Base-by-base conservation (phyloP, 2,329 filamentous ascomycete genomes). In the Cytospora piceicola region DNA sequence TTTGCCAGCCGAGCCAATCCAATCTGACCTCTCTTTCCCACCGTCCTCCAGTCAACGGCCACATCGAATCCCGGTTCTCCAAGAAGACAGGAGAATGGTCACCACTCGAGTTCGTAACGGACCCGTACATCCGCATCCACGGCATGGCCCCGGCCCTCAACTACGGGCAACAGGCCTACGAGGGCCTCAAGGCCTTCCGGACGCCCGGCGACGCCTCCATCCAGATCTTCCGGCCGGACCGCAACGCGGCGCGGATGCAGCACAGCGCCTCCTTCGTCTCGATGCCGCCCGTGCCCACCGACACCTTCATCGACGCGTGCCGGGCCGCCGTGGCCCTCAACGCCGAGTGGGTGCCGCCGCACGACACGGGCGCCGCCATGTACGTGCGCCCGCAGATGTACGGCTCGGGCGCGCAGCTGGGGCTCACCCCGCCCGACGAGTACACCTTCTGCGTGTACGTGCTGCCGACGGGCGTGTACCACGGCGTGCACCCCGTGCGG, bases 101-200 rank as follows among this genome's bases (percentile, higher is more conserved):
- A 0, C 77, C 88, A 17, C 93, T 92, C 30, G 81, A 85, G 69
- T 96, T 96, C 79, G 88, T 97, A 68, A 79, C 87, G 67, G 92
- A 94, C 72, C 94, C 94, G 8, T 94, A 85, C 81, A 87, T 98
- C 72, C 89, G 89, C 70, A 88, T 98, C 75, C 94, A 98, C 79
- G 95, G 94, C 77, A 95, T 99, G 92, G 90, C 94, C 0, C 94
- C 95, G 0, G 94, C 88, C 53, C 87, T 98, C 70, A 99, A 99
- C 84, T 99, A 99, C 78, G 93, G 94, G 66, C 93, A 97, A 76
- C 95, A 98, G 81, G 94, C 93, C 73, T 99, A 96, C 82, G 95
- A 99, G 77, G 95, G 95, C n/a, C 88, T 98, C 76, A 98, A 98
- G 79, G 94, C 94, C 63, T 97, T 97, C 85, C 93, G 94, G 69